A percentile compares a stretch with the other conserved stretches of the same genome.
Evolutionary conservation across 192 early-diverging fungal species (phyloP).

Genomic region (Anaeromyces robustus): DNA sequence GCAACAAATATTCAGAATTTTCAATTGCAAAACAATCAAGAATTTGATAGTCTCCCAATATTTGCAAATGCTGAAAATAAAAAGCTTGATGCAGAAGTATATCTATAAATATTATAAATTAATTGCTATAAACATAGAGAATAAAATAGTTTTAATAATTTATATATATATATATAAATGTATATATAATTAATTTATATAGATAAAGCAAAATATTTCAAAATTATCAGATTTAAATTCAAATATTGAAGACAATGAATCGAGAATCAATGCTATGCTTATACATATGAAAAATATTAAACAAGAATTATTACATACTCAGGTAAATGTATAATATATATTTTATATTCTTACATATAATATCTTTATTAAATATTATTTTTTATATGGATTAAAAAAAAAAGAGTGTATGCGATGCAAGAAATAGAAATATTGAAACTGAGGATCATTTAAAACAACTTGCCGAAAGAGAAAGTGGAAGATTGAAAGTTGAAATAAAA

Average conservation of each 20-base stretch:
- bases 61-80: conserved; percentile 41
- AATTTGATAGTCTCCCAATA: conserved; percentile 17
- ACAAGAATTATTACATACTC: conserved; percentile 31
- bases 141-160: too few relatives aligned
- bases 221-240: conserved; percentile 16
- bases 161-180: not conserved
- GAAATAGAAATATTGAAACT: conserved; percentile 35
- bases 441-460: conserved; percentile 44
- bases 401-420: conserved; percentile 23
- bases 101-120: too few relatives aligned
- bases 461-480: conserved; percentile 31
- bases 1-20: not conserved
- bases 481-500: conserved; percentile 27
- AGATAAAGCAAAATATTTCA: conserved; percentile 24
- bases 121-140: too few relatives aligned
- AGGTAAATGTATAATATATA: conserved; percentile 14
- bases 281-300: conserved; percentile 39
- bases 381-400: conserved; percentile 8
- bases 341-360: not conserved
- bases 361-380: not conserved
- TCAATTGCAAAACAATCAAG: not conserved
- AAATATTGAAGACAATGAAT: conserved; percentile 27
- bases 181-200: not conserved
- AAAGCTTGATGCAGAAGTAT: conserved; percentile 13
- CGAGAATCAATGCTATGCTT: conserved; percentile 22